These are phyloP conservation scores for Trametes punicea DNA, from an alignment of 768 basidiomycete genomes.

Conservation along the genomic window DNA sequence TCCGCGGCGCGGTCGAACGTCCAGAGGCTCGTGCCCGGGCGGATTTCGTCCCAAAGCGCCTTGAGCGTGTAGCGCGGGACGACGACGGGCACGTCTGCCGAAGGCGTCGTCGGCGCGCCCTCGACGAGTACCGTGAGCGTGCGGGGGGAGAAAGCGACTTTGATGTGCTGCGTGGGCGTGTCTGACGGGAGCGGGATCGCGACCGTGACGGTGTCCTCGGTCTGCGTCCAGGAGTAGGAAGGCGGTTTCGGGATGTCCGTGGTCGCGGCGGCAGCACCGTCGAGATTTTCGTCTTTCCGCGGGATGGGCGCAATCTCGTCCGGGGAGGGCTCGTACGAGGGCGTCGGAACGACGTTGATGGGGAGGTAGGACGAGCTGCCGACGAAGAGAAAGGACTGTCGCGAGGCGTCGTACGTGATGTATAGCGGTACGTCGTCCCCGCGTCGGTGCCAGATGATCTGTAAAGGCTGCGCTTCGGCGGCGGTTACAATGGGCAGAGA, in stretches of 20 bases:
- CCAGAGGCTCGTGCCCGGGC: slow-evolving; percentile 82
- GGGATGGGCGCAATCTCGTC: slow-evolving; percentile 74
- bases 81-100: slow-evolving; percentile 24
- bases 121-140: slow-evolving; percentile 65
- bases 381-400: slow-evolving; percentile 50
- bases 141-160: slow-evolving; percentile 59
- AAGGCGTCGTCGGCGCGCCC: slow-evolving; percentile 25
- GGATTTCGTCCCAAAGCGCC: slow-evolving; percentile 77
- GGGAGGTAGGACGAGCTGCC: slow-evolving; percentile 56
- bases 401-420: slow-evolving; percentile 43
- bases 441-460: slow-evolving; percentile 65
- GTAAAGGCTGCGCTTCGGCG: slow-evolving; percentile 37
- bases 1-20: slow-evolving; percentile 84
- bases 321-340: slow-evolving; percentile 52
- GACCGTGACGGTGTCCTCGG: slow-evolving; percentile 76
- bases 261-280: slow-evolving; percentile 27
- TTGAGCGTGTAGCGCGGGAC: slow-evolving; percentile 61
- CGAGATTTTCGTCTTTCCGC: slow-evolving; percentile 54
- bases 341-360: slow-evolving; percentile 31
- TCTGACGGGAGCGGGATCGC: slow-evolving; percentile 78
- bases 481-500: slow-evolving; percentile 39
- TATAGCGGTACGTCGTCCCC: slow-evolving; percentile 71
- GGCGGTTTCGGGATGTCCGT: slow-evolving; percentile 49
- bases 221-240: slow-evolving; percentile 94
- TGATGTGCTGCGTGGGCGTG: slow-evolving; percentile 61